Conservation (phyloP, 23 red algal species). For the Gracilariopsis chorda region DNA sequence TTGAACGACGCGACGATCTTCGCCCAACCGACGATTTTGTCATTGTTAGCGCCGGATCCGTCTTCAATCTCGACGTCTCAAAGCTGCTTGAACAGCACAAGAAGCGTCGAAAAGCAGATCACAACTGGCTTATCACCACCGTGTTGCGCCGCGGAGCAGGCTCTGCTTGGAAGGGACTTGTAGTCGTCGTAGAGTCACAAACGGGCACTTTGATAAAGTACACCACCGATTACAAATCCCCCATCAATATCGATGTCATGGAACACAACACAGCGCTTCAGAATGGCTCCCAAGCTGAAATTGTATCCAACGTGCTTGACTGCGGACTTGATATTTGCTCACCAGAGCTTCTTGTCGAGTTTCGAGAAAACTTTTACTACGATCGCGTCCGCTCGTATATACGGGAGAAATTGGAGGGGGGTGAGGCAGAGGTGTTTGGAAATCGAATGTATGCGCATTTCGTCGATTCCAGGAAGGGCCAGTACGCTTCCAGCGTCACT, state of each 20-base stretch:
- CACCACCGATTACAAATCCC: not conserved
- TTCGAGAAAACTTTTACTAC: slow-evolving; percentile 93
- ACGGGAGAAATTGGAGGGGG: slow-evolving; percentile 70
- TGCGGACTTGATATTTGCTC: slow-evolving; percentile 68
- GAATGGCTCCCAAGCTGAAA: not conserved
- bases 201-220: slow-evolving; percentile 75
- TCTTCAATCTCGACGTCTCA: slow-evolving; percentile 62
- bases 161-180: not conserved
- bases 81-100: slow-evolving; percentile 56
- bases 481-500: slow-evolving; percentile 39
- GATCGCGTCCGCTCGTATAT: slow-evolving; percentile 74
- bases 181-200: slow-evolving; percentile 46
- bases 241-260: slow-evolving; percentile 25
- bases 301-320: slow-evolving; percentile 49
- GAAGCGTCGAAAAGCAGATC: slow-evolving; percentile 35
- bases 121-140: slow-evolving; percentile 67
- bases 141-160: slow-evolving; percentile 42
- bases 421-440: slow-evolving; percentile 75
- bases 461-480: not conserved
- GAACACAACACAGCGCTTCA: slow-evolving; percentile 8
- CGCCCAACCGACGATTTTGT: slow-evolving; percentile 81
- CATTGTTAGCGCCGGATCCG: slow-evolving; percentile 43
- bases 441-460: slow-evolving; percentile 74
- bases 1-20: slow-evolving; percentile 70
- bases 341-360: slow-evolving; percentile 83